Conservation (phyloP, 2,329 filamentous ascomycete genomes). For the Cladophialophora exuberans region DNA sequence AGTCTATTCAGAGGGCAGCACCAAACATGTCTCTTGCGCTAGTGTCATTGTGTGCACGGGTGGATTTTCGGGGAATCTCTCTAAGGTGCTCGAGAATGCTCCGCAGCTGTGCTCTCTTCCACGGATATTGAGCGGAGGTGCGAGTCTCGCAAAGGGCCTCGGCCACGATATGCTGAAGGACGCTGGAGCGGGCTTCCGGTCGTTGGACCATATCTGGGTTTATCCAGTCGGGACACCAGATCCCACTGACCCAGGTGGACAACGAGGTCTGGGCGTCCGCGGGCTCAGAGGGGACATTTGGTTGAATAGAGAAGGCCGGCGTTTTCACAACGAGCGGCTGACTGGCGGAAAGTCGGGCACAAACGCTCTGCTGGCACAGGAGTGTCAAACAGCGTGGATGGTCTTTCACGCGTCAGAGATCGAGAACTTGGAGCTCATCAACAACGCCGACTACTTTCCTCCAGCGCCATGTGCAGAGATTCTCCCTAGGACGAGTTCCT, state of each 20-base stretch:
- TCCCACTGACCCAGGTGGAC: background rate
- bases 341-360: background rate
- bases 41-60: constrained; percentile 1
- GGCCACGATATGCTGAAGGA: constrained; percentile 1
- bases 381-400: background rate
- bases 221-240: constrained; percentile 2
- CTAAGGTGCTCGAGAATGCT: background rate
- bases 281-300: background rate
- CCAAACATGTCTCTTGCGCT: background rate
- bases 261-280: background rate
- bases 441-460: background rate
- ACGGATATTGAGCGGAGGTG: background rate
- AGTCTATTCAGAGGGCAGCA: background rate
- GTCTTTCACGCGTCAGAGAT: background rate
- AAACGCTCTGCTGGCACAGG: background rate
- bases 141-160: background rate
- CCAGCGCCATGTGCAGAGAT: background rate
- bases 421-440: background rate
- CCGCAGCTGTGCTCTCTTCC: background rate
- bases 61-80: background rate
- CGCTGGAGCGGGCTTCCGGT: background rate
- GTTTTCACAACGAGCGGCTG: constrained; percentile 1
- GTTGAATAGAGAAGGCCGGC: background rate
- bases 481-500: background rate
- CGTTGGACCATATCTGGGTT: background rate